Evolutionary conservation across 441 rosid species (phyloP).

Genomic region (Euphorbia schlechtendalii): DNA sequence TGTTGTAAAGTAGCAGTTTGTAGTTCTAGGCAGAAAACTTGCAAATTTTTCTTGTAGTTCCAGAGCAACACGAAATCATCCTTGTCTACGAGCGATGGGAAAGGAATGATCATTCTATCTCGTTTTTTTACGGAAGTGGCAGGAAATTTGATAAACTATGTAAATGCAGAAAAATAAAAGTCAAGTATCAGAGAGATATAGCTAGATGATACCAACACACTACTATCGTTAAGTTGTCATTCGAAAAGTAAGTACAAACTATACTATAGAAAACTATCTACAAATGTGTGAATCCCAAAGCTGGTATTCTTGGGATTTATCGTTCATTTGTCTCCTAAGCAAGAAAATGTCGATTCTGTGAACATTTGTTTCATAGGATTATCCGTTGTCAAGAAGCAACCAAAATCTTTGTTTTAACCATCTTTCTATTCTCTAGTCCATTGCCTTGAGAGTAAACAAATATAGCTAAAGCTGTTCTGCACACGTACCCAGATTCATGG

Average conservation of each 20-base stretch:
- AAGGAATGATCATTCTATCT: too few species aligned
- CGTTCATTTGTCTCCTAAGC: conserved; percentile 4
- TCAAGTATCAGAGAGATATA: too few species aligned
- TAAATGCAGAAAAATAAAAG: too few species aligned
- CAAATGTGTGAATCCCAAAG: conserved; percentile 18
- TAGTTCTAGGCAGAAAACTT: too few species aligned
- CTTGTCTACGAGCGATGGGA: too few species aligned
- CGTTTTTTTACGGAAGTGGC: too few species aligned
- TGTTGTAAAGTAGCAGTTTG: too few species aligned
- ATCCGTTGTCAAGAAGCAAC: conserved; percentile 15
- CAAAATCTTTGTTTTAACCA: not conserved
- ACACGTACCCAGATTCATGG: conserved; percentile 18
- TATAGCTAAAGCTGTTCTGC: not conserved
- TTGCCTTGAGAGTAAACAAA: not conserved
- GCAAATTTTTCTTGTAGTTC: not conserved
- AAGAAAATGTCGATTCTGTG: conserved; percentile 19
- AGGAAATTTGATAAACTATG: too few species aligned
- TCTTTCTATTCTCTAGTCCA: not conserved
- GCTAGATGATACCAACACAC: too few species aligned
- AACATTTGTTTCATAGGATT: conserved; percentile 25
- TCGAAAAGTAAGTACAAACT: too few species aligned
- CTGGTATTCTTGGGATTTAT: conserved; percentile 22
- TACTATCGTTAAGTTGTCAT: too few species aligned
- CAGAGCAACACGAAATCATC: too few species aligned
- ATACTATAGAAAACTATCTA: not conserved